Conservation (phyloP, 164 flowering plant species). For the Stephania japonica region DNA sequence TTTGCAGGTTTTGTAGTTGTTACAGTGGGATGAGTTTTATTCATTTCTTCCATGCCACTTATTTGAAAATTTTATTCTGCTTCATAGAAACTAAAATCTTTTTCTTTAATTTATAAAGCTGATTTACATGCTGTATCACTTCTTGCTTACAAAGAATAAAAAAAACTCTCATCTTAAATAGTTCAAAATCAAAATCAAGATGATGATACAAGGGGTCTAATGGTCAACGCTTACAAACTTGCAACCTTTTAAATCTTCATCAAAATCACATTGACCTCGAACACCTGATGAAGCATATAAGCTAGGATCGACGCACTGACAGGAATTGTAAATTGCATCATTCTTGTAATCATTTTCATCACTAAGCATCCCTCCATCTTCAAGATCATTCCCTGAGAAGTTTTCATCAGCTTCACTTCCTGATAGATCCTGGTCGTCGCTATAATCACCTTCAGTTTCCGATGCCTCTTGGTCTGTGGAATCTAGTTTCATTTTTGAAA, state of each 20-base stretch:
- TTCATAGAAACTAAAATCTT: too few relatives aligned
- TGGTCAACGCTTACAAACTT: constrained; percentile 2
- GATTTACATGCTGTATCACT: background rate
- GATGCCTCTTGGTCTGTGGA: constrained; percentile 22
- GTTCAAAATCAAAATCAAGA: background rate
- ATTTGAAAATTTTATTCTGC: too few relatives aligned
- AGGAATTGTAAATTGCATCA: background rate
- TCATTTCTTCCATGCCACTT: too few relatives aligned
- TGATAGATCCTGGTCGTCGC: constrained; percentile 19
- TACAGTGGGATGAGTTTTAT: too few relatives aligned
- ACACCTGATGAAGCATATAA: background rate
- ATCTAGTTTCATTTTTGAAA: constrained; percentile 19
- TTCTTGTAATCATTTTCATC: background rate
- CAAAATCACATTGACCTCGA: constrained; percentile 1
- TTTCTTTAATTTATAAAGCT: background rate
- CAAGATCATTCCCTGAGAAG: constrained; percentile 22
- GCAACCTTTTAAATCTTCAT: background rate
- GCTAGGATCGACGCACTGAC: background rate
- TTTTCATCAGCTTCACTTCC: constrained; percentile 15
- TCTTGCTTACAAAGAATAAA: background rate
- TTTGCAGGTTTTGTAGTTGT: too few relatives aligned
- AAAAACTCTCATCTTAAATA: background rate
- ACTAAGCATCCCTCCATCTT: constrained; percentile 15
- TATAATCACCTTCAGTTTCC: constrained; percentile 27
- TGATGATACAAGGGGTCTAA: background rate